phyloP scores from a whole-genome alignment of 2,329 filamentous ascomycete genomes.

The Trichoderma semiorbis region DNA sequence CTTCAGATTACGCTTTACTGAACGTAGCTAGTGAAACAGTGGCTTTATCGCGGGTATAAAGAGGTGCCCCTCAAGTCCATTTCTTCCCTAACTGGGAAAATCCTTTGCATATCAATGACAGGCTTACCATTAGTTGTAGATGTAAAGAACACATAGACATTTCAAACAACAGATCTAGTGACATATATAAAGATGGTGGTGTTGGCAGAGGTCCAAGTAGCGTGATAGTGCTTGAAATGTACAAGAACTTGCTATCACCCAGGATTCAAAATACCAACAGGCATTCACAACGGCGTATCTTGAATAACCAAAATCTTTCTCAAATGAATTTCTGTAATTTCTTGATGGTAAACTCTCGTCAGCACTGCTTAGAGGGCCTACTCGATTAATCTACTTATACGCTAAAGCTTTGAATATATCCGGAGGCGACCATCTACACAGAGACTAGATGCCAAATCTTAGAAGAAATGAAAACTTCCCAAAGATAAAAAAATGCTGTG shows the following conservation, averaged over 20 bases:
- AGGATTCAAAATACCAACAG: background rate
- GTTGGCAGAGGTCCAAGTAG: background rate
- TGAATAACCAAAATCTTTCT: background rate
- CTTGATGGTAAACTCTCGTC: background rate
- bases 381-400: background rate
- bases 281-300: background rate
- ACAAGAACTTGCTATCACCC: background rate
- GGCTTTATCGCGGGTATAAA: background rate
- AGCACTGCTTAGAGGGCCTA: background rate
- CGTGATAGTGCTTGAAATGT: background rate
- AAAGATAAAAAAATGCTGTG: too few relatives aligned
- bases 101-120: background rate
- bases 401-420: background rate
- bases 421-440: too few relatives aligned
- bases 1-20: background rate
- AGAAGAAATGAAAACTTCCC: too few relatives aligned
- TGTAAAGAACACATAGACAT: background rate
- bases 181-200: background rate
- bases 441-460: too few relatives aligned
- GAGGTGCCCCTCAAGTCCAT: background rate
- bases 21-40: background rate
- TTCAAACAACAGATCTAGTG: background rate
- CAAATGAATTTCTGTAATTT: background rate
- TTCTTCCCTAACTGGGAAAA: background rate
- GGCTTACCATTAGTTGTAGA: background rate